phyloP scores from a whole-genome alignment of 2,329 filamentous ascomycete species.

The Fusarium albidum region DNA sequence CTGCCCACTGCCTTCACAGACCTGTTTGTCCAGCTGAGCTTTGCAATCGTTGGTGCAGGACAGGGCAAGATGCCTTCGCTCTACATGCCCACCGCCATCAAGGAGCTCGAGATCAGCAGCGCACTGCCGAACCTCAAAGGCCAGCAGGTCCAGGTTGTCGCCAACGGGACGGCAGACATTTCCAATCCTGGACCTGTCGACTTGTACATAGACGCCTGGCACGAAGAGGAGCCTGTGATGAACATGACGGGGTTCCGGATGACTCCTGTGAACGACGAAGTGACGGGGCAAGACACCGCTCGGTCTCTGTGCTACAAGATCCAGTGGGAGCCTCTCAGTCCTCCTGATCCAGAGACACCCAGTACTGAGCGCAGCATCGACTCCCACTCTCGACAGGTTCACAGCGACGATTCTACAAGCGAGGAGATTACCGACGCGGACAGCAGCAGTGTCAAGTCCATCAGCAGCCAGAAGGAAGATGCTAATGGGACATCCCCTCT shows the following conservation, averaged over 20 bases:
- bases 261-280: constrained; percentile 51
- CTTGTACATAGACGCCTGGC: constrained; percentile 46
- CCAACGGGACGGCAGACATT: constrained; percentile 36
- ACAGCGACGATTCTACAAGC: neutral
- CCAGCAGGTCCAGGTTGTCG: constrained; percentile 40
- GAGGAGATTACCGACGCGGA: neutral
- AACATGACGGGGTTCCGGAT: constrained; percentile 49
- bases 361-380: neutral
- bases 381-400: neutral
- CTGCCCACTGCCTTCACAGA: constrained; percentile 58
- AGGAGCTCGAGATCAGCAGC: constrained; percentile 42
- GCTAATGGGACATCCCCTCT: neutral
- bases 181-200: constrained; percentile 42
- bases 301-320: constrained; percentile 53
- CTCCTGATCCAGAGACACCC: neutral
- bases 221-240: constrained; percentile 43
- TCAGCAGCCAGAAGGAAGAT: neutral
- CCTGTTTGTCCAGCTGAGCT: constrained; percentile 51
- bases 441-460: neutral
- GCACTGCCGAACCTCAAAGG: constrained; percentile 39
- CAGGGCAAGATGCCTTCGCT: constrained; percentile 41
- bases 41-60: constrained; percentile 49
- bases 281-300: constrained; percentile 20
- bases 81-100: constrained; percentile 48
- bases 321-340: constrained; percentile 51